Evolutionary conservation across 1,284 basidiomycete species (phyloP).

Genomic region (Papiliotrema nemorosa): DNA sequence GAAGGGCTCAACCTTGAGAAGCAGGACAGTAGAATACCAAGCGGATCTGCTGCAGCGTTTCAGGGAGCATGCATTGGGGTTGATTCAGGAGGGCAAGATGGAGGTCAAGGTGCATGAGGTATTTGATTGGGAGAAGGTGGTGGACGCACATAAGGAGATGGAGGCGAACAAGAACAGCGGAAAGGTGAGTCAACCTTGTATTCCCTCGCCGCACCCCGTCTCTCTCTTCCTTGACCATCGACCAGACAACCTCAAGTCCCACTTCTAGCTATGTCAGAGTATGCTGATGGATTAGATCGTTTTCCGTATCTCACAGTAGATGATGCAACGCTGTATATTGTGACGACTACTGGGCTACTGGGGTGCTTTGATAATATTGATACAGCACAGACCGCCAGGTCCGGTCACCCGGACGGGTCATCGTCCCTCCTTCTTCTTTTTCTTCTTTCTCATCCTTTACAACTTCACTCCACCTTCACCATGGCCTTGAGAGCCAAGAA

Average conservation of each 20-base stretch:
- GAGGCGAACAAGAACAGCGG: slow-evolving; percentile 70
- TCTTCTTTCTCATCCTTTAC: too few relatives aligned
- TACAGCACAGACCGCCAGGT: neutral
- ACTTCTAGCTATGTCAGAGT: too few relatives aligned
- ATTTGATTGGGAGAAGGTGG: slow-evolving; percentile 78
- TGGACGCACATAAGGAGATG: slow-evolving; percentile 82
- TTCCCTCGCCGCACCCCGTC: too few relatives aligned
- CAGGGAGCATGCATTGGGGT: slow-evolving; percentile 55
- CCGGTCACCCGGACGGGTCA: too few relatives aligned
- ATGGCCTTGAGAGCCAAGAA: neutral
- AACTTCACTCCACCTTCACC: neutral
- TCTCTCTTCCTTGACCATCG: too few relatives aligned
- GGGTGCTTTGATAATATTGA: too few relatives aligned
- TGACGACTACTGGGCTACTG: too few relatives aligned
- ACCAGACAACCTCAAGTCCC: too few relatives aligned
- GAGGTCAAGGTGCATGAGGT: slow-evolving; percentile 74
- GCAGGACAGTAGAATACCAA: slow-evolving; percentile 76
- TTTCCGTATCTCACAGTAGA: slow-evolving; percentile 13
- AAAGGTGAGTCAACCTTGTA: slow-evolving; percentile 53
- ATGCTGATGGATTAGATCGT: slow-evolving; percentile 15
- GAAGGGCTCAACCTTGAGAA: slow-evolving; percentile 82
- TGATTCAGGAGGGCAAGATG: slow-evolving; percentile 64
- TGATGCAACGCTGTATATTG: neutral
- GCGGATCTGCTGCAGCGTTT: slow-evolving; percentile 69
- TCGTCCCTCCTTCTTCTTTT: too few relatives aligned